Base-by-base conservation (phyloP, 2,329 filamentous ascomycete species). In the Ophiostoma ips region DNA sequence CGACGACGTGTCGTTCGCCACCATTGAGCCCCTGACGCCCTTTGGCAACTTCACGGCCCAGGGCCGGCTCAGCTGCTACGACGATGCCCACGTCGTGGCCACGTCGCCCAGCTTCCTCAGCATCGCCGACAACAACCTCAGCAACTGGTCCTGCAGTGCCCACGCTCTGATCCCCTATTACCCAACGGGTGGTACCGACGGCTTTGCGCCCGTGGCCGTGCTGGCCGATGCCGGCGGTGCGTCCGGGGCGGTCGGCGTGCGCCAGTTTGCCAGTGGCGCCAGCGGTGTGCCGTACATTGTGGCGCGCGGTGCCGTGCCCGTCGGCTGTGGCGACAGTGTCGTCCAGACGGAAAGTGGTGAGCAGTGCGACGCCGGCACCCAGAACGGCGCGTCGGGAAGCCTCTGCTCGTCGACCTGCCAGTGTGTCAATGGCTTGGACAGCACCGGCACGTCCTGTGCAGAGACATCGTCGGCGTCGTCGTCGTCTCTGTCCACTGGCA, bases 271-370 rank as follows among this genome's bases (percentile, higher is more conserved):
- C 15, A 66, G 68, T 37, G 60, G 60, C 10, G 63, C 60, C 13
- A 58, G 54, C 8, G 67, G 67, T 21, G 59, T 69, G 15, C 67
- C 67, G 31, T 70, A 69, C 52, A 67, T 70, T 50, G 61, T 69
- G 44, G 64, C 66, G 19, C 65, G 66, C 40, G 66, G 66, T 8
- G 66, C 63, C 9, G 66, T 63, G 3, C 66, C 67, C 3, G 55
- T 62, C 11, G 66, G 65, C 18, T 70, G 68, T 44, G 67, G 68
- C 31, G 60, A 70, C 49, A 65, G 66, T 24, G 57, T 57, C 2
- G 62, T 63, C 33, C 47, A 50, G 31, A 55, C 62, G 9, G 8
- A 12, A 1, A 10, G 16, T 40, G 63, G 63, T 12, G 68, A 70
- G 55, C 65, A 69, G 46, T 70, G 68, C 38, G 68, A 70, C 48